These are phyloP conservation scores for Catunica adiposa DNA, from an alignment of 2,329 filamentous ascomycete species.

Conservation along the genomic window DNA sequence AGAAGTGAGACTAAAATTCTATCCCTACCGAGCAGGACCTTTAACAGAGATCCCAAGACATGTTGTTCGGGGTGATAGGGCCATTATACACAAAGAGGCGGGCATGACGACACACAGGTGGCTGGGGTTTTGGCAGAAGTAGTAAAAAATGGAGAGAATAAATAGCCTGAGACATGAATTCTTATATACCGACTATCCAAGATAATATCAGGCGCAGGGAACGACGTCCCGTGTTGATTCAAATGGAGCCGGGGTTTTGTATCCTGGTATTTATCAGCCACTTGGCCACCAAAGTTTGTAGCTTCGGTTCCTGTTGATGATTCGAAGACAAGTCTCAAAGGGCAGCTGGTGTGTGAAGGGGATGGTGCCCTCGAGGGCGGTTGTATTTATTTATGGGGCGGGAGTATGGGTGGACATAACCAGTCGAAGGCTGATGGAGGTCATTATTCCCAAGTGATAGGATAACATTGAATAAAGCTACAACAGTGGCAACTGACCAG, in stretches of 20 bases:
- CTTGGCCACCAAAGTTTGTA: background rate
- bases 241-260: background rate
- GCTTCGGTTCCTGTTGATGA: conserved; percentile 6
- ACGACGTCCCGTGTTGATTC: background rate
- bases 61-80: no score
- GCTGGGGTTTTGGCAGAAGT: background rate
- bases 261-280: background rate
- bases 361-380: background rate
- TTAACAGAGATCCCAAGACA: no score
- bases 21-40: no score
- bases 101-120: background rate
- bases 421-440: no score
- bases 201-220: background rate
- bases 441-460: no score
- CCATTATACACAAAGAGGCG: no score
- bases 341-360: background rate
- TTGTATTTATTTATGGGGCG: background rate
- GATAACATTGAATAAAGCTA: no score
- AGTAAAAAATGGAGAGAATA: background rate
- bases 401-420: background rate
- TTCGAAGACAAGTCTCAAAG: conserved; percentile 6
- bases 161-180: no score
- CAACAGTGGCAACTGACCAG: no score
- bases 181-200: background rate
- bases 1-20: no score